Conservation (phyloP, 2,329 filamentous ascomycete species). For the Beauveria pseudobassiana region DNA sequence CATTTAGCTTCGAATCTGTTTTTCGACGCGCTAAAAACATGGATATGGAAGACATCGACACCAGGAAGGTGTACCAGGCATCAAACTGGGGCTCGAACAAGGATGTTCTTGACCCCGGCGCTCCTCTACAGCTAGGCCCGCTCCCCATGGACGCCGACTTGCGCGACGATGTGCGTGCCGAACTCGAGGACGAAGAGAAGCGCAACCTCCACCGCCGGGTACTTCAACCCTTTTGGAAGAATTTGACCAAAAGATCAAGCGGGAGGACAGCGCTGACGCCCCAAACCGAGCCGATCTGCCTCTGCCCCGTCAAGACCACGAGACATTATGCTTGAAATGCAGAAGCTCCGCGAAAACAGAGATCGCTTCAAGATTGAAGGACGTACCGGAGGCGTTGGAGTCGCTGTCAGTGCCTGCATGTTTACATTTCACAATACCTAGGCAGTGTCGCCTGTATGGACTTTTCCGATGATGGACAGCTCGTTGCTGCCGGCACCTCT, state of each 20-base stretch:
- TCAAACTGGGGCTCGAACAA: constrained; percentile 55
- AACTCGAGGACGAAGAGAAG: constrained; percentile 79
- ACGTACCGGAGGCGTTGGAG: constrained; percentile 73
- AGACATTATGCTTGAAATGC: constrained; percentile 90
- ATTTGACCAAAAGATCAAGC: constrained; percentile 81
- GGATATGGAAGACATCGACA: constrained; percentile 55
- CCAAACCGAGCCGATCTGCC: constrained; percentile 74
- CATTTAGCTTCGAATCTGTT: constrained; percentile 55
- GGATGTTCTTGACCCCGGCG: constrained; percentile 49
- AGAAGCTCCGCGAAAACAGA: constrained; percentile 85
- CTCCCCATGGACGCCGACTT: constrained; percentile 78
- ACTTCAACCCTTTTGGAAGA: constrained; percentile 73
- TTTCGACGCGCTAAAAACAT: constrained; percentile 50
- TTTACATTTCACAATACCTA: constrained; percentile 97
- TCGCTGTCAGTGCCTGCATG: constrained; percentile 86
- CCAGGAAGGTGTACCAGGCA: constrained; percentile 58
- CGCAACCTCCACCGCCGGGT: constrained; percentile 61
- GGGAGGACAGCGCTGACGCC: constrained; percentile 79
- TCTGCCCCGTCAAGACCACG: constrained; percentile 80
- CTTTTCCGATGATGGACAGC: constrained; percentile 82
- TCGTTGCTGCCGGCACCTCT: constrained; percentile 82
- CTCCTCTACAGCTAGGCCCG: constrained; percentile 66
- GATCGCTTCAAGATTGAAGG: constrained; percentile 86
- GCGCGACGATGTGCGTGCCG: constrained; percentile 76
- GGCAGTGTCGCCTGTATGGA: constrained; percentile 90